Base-by-base conservation (phyloP, 345 rosid species). In the Anastatica hierochuntica region DNA sequence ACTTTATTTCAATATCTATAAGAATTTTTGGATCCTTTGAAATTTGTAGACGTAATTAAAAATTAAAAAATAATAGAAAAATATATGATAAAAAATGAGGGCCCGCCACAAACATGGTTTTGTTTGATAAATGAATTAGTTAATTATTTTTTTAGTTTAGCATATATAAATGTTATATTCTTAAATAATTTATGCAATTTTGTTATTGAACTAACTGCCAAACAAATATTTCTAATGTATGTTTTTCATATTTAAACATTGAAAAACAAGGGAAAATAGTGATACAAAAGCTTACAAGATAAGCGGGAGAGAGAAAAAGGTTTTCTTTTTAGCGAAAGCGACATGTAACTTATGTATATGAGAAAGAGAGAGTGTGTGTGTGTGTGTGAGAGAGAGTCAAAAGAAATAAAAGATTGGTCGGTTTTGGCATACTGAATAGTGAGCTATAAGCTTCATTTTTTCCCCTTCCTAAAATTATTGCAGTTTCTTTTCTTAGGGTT, bases 241-340 rank as follows among this genome's bases (percentile, higher is more conserved):
- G 2, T 41, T 35, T n/a, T n/a, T n/a, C 14, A 18, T 24, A 39
- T 55, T 14, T 53, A 29, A 41, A 18, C 18, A 49, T 43, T 10
- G 38, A 49, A 34, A 49, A 53, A 64, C 21, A 47, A 64, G 45
- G 34, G 42, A 45, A 46, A 56, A 56, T 20, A 42, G 15, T 54
- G 49, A 62, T 24, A 34, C 19, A 64, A 76, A 76, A 78, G 79
- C 60, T 64, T 60, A 68, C 65, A 63, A 41, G 79, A 78, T 74
- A 74, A 83, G 83, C 81, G 81, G 79, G 85, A 82, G 69, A 60
- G 76, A 75, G 64, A 60, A 62, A 67, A 66, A 56, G 54, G 63
- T 54, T 41, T 61, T 62, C 84, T 74, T 85, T 84, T 67, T 43
- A 50, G 42, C 53, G 86, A 85, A 73, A 77, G 75, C 76, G 88